phyloP scores from a whole-genome alignment of 75 land plant genomes.

The Picea glauca region DNA sequence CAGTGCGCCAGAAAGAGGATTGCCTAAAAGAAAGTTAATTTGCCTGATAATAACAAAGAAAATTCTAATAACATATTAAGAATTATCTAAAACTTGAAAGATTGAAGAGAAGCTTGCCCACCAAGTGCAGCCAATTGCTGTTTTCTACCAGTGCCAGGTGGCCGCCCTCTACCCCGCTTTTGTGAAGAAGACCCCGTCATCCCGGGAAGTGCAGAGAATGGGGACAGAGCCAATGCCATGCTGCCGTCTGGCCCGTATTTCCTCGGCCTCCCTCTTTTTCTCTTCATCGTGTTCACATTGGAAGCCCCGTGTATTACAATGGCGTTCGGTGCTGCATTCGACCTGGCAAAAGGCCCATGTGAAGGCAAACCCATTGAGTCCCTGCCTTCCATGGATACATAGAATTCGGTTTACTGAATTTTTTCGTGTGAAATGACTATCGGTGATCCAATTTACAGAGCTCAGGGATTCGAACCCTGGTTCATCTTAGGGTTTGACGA shows the following conservation, averaged over 20 bases:
- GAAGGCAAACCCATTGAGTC: slow-evolving; percentile 5
- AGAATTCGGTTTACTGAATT: not conserved
- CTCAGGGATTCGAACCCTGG: not conserved
- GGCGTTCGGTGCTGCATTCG: not conserved
- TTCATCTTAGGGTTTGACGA: too few relatives aligned
- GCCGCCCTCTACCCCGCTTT: slow-evolving; percentile 50
- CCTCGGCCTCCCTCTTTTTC: slow-evolving; percentile 67
- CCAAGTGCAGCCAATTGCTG: slow-evolving; percentile 48
- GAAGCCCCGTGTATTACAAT: slow-evolving; percentile 2
- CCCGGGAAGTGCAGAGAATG: slow-evolving; percentile 14
- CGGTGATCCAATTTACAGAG: not conserved
- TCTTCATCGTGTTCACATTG: slow-evolving; percentile 24
- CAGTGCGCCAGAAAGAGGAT: too few relatives aligned
- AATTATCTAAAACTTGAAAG: too few relatives aligned
- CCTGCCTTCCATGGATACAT: slow-evolving; percentile 11
- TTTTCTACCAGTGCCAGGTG: slow-evolving; percentile 51
- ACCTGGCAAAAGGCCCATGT: not conserved
- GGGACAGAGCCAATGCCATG: slow-evolving; percentile 40
- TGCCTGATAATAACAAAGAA: too few relatives aligned
- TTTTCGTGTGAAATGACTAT: not conserved
- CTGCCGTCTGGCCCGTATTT: slow-evolving; percentile 57
- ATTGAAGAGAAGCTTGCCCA: not conserved
- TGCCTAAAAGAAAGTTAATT: too few relatives aligned
- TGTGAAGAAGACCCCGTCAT: slow-evolving; percentile 9
- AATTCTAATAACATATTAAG: too few relatives aligned